Evolutionary conservation across 148 eudicot species (phyloP).

Genomic region (Spergularia marina): DNA sequence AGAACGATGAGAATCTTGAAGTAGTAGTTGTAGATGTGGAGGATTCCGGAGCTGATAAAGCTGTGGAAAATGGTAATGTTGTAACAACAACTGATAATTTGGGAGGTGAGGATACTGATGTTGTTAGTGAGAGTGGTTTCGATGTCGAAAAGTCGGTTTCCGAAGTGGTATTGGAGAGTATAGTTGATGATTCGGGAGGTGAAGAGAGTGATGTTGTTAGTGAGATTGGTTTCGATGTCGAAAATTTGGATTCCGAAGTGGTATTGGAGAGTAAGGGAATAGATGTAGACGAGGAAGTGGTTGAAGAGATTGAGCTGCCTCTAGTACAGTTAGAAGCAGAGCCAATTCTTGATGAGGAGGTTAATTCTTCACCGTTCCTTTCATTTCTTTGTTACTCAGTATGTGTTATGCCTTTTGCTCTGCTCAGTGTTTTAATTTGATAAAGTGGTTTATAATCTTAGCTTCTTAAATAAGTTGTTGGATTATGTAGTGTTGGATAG

Average conservation of each 20-base stretch:
- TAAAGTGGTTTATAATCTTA: too few relatives aligned
- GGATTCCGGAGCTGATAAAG: neutral
- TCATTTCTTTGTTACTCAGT: too few relatives aligned
- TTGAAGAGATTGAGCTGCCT: constrained; percentile 24
- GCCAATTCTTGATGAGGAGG: constrained; percentile 32
- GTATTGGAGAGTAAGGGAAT: neutral
- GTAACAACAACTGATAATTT: neutral
- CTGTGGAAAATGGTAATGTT: neutral
- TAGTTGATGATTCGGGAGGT: neutral
- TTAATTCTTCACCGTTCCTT: neutral
- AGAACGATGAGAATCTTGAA: too few relatives aligned
- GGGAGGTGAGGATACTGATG: neutral
- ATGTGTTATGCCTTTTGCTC: too few relatives aligned
- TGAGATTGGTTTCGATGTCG: neutral
- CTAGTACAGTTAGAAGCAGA: constrained; percentile 31
- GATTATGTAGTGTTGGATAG: too few relatives aligned
- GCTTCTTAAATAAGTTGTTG: too few relatives aligned
- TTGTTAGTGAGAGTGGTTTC: constrained; percentile 1
- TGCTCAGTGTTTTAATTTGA: too few relatives aligned
- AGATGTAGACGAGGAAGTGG: constrained; percentile 19
- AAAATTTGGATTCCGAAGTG: constrained; percentile 2
- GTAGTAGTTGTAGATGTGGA: neutral
- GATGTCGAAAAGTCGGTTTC: neutral
- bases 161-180: constrained; percentile 3
- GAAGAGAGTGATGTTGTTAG: neutral